Evolutionary conservation across 495 filamentous ascomycete species (phyloP).

Genomic region (Penicillium waksmanii): DNA sequence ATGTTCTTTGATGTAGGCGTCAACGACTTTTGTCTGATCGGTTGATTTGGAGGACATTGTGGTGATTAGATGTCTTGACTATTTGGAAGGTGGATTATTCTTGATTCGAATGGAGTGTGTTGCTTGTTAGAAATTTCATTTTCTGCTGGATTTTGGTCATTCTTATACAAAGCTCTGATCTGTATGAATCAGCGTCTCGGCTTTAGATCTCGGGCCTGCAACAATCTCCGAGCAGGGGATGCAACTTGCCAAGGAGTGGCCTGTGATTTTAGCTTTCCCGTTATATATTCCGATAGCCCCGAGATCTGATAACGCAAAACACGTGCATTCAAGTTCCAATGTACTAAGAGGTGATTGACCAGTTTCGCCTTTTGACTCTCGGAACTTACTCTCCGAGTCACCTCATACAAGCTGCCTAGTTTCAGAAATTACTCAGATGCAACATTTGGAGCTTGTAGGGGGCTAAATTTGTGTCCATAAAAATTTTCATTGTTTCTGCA

Average conservation of each 20-base stretch:
- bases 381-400: background rate
- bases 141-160: too few species aligned
- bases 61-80: background rate
- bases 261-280: too few species aligned
- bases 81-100: too few species aligned
- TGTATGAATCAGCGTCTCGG: background rate
- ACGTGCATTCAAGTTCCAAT: too few species aligned
- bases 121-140: too few species aligned
- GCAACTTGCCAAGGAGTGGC: background rate
- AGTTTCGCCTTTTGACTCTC: background rate
- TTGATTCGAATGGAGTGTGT: too few species aligned
- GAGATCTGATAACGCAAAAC: background rate
- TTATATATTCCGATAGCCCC: background rate
- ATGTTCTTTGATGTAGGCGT: slow-evolving; percentile 4
- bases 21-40: background rate
- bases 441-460: too few species aligned
- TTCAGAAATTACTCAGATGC: too few species aligned
- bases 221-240: background rate
- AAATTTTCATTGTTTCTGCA: too few species aligned
- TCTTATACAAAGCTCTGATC: background rate
- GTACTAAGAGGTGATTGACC: too few species aligned
- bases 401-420: background rate
- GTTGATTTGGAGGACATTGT: background rate
- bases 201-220: background rate
- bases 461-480: too few species aligned